Conservation (phyloP, 176 grass and related monocot genomes). For the Aechmea fasciata region DNA sequence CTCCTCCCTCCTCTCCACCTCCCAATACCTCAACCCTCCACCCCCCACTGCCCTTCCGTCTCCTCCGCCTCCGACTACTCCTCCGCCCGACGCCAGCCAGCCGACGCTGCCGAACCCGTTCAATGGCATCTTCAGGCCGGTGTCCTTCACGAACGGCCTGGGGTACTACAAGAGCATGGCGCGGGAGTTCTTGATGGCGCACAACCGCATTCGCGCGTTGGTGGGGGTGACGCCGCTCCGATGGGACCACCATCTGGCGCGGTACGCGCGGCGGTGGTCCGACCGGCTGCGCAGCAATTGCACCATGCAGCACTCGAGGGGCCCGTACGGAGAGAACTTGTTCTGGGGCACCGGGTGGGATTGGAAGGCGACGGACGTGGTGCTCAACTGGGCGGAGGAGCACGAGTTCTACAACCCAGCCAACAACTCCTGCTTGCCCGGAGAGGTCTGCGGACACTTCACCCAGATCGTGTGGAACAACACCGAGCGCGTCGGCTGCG, state of each 20-base stretch:
- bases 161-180: background rate
- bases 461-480: constrained; percentile 23
- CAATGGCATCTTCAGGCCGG: no score
- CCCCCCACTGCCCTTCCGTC: background rate
- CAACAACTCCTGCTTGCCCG: background rate
- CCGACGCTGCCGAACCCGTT: background rate
- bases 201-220: constrained; percentile 4
- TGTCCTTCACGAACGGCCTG: background rate
- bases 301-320: constrained; percentile 6
- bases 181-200: background rate
- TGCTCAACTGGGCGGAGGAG: constrained; percentile 11
- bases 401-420: background rate
- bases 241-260: background rate
- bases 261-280: constrained; percentile 11
- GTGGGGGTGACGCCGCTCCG: background rate
- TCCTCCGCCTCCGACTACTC: background rate
- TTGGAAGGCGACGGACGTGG: background rate
- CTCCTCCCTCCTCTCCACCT: background rate
- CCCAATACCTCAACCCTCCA: background rate
- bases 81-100: background rate
- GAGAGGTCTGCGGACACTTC: constrained; percentile 14
- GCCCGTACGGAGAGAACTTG: constrained; percentile 23
- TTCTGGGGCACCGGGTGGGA: constrained; percentile 13
- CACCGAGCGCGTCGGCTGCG: constrained; percentile 6
- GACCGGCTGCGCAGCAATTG: background rate